phyloP scores from a whole-genome alignment of 495 filamentous ascomycete genomes.

The Neurospora sp. region DNA sequence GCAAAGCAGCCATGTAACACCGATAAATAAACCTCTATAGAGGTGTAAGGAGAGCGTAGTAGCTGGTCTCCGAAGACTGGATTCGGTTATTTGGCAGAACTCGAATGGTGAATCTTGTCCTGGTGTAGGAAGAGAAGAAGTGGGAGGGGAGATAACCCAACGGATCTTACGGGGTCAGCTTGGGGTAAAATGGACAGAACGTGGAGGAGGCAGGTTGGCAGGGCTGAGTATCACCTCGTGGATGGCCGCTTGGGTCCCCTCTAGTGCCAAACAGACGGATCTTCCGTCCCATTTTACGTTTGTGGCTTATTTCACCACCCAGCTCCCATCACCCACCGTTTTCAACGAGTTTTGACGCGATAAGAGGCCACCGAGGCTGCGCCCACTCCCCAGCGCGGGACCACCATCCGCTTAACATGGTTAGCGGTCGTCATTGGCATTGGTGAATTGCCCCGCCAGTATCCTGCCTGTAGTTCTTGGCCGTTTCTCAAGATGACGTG shows the following conservation, averaged over 20 bases:
- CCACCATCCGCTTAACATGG: background rate
- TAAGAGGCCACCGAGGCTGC: background rate
- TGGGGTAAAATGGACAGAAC: background rate
- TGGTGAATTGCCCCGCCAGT: background rate
- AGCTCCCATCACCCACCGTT: background rate
- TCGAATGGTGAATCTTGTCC: background rate
- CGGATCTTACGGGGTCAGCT: constrained; percentile 2
- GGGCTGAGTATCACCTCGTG: background rate
- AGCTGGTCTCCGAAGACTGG: background rate
- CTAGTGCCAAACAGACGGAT: background rate
- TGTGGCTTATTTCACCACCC: background rate
- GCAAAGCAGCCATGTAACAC: background rate
- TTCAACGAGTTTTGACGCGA: background rate
- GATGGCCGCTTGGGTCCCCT: background rate
- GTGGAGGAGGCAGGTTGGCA: background rate
- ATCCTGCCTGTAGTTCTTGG: background rate
- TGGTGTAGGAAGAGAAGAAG: background rate
- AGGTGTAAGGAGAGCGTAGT: background rate
- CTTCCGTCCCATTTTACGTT: background rate
- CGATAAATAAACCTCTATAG: background rate
- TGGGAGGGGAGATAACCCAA: background rate
- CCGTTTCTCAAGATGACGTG: constrained; percentile 5
- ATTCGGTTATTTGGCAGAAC: background rate
- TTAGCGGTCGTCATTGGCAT: background rate
- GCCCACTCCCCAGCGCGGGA: background rate